Conservation (phyloP, 768 basidiomycete species). For the Lentinula boryana region DNA sequence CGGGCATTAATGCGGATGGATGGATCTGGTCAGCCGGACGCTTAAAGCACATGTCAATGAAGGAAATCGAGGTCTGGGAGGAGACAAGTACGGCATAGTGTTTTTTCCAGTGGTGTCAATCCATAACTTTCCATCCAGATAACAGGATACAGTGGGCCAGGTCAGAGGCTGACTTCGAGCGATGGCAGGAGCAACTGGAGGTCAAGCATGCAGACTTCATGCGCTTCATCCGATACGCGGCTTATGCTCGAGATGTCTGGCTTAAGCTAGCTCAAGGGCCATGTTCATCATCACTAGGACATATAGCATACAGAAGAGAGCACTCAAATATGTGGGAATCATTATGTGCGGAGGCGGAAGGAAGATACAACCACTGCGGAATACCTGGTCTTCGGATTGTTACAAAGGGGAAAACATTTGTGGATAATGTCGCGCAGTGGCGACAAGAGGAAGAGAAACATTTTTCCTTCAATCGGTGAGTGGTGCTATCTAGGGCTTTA, state of each 20-base stretch:
- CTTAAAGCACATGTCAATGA: too few relatives aligned
- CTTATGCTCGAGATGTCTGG: not conserved
- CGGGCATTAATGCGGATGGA: too few relatives aligned
- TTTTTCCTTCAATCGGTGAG: not conserved
- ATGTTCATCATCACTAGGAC: too few relatives aligned
- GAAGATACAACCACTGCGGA: too few relatives aligned
- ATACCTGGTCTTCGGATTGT: not conserved
- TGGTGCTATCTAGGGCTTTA: not conserved
- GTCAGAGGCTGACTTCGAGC: slow-evolving; percentile 8
- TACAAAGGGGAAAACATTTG: not conserved
- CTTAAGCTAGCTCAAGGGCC: too few relatives aligned
- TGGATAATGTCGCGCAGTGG: not conserved
- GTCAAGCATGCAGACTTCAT: slow-evolving; percentile 8
- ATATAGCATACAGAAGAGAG: too few relatives aligned
- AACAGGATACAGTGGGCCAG: not conserved
- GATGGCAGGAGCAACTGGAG: slow-evolving; percentile 8
- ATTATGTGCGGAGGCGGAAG: not conserved
- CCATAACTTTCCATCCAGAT: not conserved
- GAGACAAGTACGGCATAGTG: not conserved
- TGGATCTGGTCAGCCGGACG: too few relatives aligned
- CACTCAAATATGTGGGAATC: not conserved
- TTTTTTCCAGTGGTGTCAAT: too few relatives aligned
- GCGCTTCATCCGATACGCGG: not conserved
- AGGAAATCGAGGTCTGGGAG: too few relatives aligned
- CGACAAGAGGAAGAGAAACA: not conserved